Conservation (phyloP, 2,329 filamentous ascomycete species). For the Laburnicola sp. region DNA sequence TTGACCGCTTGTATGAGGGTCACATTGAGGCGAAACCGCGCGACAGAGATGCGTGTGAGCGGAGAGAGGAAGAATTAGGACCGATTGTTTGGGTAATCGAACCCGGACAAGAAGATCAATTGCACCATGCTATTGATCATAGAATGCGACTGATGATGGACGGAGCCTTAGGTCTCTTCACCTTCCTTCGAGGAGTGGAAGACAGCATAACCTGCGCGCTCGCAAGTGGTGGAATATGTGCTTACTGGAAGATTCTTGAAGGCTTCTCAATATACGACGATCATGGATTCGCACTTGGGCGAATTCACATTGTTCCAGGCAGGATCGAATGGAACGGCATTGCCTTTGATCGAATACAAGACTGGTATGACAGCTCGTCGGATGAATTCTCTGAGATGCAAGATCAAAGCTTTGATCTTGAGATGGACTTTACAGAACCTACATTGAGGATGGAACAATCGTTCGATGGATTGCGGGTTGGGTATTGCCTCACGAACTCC, state of each 20-base stretch:
- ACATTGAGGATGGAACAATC: not conserved
- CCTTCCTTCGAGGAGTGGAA: not conserved
- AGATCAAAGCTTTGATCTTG: not conserved
- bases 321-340: not conserved
- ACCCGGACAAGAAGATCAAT: not conserved
- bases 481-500: not conserved
- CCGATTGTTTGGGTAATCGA: conserved; percentile 5
- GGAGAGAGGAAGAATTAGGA: not conserved
- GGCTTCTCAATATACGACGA: not conserved
- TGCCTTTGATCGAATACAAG: not conserved
- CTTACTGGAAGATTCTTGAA: not conserved
- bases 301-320: conserved; percentile 5
- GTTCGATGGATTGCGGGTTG: not conserved
- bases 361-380: not conserved
- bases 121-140: not conserved
- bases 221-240: conserved; percentile 1
- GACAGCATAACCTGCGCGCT: not conserved
- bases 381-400: not conserved
- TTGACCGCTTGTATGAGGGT: conserved; percentile 3
- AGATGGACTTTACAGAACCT: not conserved
- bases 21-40: not conserved
- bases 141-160: conserved; percentile 4
- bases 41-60: not conserved
- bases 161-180: conserved; percentile 2
- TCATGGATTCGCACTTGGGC: not conserved